Evolutionary conservation across 1,284 basidiomycete genomes (phyloP).

Genomic region (Tylopilus sp.): DNA sequence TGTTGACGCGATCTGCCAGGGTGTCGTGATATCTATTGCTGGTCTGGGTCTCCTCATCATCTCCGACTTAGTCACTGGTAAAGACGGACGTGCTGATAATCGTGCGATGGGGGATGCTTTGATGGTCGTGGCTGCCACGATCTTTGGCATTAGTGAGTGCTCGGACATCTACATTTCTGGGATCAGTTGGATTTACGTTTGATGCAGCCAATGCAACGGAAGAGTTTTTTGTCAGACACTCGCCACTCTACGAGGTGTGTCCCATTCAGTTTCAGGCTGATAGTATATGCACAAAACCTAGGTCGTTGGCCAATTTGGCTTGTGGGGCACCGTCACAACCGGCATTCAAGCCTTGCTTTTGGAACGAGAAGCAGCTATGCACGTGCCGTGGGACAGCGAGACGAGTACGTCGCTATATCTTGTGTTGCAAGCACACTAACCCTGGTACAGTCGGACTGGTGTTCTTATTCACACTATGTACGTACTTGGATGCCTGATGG

Average conservation of each 20-base stretch:
- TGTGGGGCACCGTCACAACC: slow-evolving; percentile 84
- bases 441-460: slow-evolving; percentile 71
- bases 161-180: neutral
- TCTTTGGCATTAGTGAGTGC: slow-evolving; percentile 85
- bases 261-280: neutral
- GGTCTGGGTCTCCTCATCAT: slow-evolving; percentile 83
- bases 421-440: slow-evolving; percentile 6
- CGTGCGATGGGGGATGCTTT: slow-evolving; percentile 82
- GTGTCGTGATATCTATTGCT: slow-evolving; percentile 75
- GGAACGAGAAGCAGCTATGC: slow-evolving; percentile 73
- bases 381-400: slow-evolving; percentile 74
- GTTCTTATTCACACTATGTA: slow-evolving; percentile 72
- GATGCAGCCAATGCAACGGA: slow-evolving; percentile 83
- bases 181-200: slow-evolving; percentile 4
- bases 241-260: slow-evolving; percentile 80
- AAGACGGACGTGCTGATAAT: slow-evolving; percentile 70
- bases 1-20: slow-evolving; percentile 50
- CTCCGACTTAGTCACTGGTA: slow-evolving; percentile 76
- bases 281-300: slow-evolving; percentile 25
- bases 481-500: slow-evolving; percentile 9
- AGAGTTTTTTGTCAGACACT: slow-evolving; percentile 84
- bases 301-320: slow-evolving; percentile 86
- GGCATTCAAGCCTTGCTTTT: slow-evolving; percentile 78
- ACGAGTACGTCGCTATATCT: slow-evolving; percentile 60
- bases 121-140: slow-evolving; percentile 86